phyloP scores from a whole-genome alignment of 768 basidiomycete genomes.

The Boletus subcaerulescens region DNA sequence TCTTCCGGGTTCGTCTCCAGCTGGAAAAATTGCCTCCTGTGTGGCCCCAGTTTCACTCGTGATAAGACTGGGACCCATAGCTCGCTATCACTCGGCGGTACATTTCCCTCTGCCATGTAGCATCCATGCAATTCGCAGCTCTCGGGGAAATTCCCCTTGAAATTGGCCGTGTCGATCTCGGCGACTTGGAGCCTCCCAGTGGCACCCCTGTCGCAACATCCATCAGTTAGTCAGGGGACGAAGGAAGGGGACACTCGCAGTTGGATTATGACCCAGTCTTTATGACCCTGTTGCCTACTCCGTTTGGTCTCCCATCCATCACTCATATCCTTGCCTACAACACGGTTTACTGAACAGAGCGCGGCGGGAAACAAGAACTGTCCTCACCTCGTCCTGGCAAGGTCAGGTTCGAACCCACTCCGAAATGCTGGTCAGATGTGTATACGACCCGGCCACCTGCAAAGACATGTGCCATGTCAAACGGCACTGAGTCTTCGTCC shows the following conservation, averaged over 20 bases:
- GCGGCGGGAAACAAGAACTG: not conserved
- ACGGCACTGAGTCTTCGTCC: conserved; percentile 40
- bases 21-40: conserved; percentile 87
- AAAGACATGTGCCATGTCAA: conserved; percentile 90
- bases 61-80: conserved; percentile 76
- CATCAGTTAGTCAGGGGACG: not conserved
- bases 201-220: conserved; percentile 51
- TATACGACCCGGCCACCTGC: conserved; percentile 82
- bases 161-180: conserved; percentile 93
- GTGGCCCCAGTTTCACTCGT: conserved; percentile 79
- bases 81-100: conserved; percentile 37
- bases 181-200: conserved; percentile 70
- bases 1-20: conserved; percentile 59
- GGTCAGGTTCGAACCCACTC: conserved; percentile 85
- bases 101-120: conserved; percentile 26
- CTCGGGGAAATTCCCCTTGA: conserved; percentile 94
- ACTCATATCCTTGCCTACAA: conserved; percentile 80
- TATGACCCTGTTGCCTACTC: conserved; percentile 74
- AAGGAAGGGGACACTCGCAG: conserved; percentile 48
- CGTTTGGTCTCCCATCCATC: conserved; percentile 99
- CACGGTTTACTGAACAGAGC: not conserved
- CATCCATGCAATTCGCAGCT: conserved; percentile 76
- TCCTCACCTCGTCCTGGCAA: conserved; percentile 76
- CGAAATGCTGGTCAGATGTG: conserved; percentile 94
- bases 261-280: conserved; percentile 89